Evolutionary conservation across 345 rosid genomes (phyloP).

Genomic region (Excoecaria cochinchinensis): DNA sequence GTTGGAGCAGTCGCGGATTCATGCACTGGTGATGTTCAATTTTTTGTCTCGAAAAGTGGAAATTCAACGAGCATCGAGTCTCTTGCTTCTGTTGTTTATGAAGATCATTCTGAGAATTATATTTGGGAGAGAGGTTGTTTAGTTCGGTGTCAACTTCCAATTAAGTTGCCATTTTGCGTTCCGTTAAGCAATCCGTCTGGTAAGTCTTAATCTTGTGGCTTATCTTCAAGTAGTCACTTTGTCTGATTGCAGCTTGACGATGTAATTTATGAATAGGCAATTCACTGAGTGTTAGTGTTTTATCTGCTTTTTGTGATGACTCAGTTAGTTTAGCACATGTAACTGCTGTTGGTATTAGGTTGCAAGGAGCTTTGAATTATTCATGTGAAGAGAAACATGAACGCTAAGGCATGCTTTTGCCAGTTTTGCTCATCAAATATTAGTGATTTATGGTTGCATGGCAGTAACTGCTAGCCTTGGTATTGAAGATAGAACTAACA

Average conservation of each 20-base stretch:
- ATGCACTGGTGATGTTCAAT: conserved; percentile 39
- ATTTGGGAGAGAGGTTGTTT: conserved; percentile 87
- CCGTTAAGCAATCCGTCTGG: conserved; percentile 56
- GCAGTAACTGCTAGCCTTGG: not conserved
- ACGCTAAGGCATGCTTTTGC: not conserved
- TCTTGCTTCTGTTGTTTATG: conserved; percentile 54
- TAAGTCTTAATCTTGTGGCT: conserved; percentile 18
- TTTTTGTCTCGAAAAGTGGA: conserved; percentile 51
- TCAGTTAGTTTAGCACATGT: not conserved
- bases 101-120: conserved; percentile 55
- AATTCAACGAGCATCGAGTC: conserved; percentile 38
- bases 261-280: not conserved
- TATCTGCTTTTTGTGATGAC: not conserved
- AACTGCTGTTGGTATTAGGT: not conserved
- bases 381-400: not conserved
- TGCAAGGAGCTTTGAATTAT: not conserved
- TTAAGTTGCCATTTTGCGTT: conserved; percentile 62
- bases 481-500: not conserved
- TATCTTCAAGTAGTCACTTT: not conserved
- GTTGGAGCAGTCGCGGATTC: conserved; percentile 70
- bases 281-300: not conserved
- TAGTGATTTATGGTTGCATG: not conserved
- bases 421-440: not conserved
- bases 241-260: not conserved
- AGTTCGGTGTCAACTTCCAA: conserved; percentile 68